Conservation (phyloP, 2,329 filamentous ascomycete species). For the Hortaea sp. region DNA sequence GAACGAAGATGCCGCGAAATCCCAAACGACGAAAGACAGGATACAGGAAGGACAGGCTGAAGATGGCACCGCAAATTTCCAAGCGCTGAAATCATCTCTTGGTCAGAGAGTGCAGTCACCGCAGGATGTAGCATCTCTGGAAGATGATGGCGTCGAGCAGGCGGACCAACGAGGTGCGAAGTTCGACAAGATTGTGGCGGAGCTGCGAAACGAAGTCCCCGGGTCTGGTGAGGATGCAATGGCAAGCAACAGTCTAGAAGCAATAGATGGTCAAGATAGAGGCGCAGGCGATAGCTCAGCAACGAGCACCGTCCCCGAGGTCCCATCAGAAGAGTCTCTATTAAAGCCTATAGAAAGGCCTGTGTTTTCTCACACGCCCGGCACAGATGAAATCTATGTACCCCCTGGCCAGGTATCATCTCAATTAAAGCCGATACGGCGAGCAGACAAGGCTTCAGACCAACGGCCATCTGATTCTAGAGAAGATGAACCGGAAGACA, state of each 20-base stretch:
- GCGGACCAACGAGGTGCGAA: background rate
- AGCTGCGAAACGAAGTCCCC: background rate
- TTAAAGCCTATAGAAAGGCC: background rate
- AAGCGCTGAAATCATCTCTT: too few species aligned
- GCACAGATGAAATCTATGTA: background rate
- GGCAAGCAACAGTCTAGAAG: background rate
- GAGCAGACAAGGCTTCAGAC: background rate
- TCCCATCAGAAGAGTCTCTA: background rate
- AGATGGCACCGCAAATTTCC: background rate
- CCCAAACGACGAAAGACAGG: background rate
- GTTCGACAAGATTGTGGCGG: slow-evolving; percentile 2
- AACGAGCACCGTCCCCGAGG: background rate
- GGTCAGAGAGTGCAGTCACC: too few species aligned
- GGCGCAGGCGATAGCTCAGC: background rate
- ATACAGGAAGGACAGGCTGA: background rate
- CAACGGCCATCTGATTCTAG: background rate
- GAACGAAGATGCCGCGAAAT: background rate
- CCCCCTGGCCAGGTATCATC: background rate
- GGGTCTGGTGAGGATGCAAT: background rate
- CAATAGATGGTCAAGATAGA: background rate
- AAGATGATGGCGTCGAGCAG: background rate
- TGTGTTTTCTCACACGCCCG: background rate
- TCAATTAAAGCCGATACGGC: background rate
- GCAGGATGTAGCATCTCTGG: too few species aligned
- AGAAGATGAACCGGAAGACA: background rate